phyloP scores from a whole-genome alignment of 2,329 filamentous ascomycete species.

The Cladosporium sp. region DNA sequence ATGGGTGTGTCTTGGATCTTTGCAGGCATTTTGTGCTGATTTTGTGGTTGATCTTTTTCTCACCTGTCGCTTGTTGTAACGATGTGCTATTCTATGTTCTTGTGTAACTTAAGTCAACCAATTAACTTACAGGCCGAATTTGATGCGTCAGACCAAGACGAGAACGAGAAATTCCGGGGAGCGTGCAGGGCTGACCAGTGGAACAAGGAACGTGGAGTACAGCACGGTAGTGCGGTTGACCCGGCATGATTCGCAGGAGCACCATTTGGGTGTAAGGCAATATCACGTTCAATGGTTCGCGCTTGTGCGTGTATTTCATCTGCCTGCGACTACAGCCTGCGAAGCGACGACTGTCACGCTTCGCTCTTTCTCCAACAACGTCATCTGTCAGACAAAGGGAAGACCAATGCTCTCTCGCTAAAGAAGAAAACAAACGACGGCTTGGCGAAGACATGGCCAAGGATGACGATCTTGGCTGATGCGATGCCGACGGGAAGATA shows the following conservation, averaged over 20 bases:
- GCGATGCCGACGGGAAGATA: not conserved
- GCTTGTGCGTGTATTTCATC: not conserved
- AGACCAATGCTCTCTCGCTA: not conserved
- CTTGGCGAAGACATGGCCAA: not conserved
- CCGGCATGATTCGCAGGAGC: not conserved
- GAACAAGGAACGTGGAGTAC: not conserved
- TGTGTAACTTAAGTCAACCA: not conserved
- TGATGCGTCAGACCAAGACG: not conserved
- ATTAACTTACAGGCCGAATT: not conserved
- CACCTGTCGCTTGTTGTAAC: not conserved
- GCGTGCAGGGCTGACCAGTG: not conserved
- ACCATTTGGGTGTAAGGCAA: not conserved
- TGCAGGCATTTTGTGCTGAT: not conserved
- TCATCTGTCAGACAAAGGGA: not conserved
- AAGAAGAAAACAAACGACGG: not conserved
- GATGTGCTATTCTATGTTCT: not conserved
- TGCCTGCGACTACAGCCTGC: not conserved
- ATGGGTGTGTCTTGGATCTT: constrained; percentile 17
- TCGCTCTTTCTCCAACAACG: not conserved
- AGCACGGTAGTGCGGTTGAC: not conserved
- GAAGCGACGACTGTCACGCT: not conserved
- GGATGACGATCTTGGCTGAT: not conserved
- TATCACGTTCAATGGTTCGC: not conserved
- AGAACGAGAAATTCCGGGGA: not conserved
- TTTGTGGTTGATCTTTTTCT: not conserved